A percentile compares a stretch with the other conserved stretches of the same genome.
These are phyloP conservation scores for Ilyonectria destructans DNA, from an alignment of 2,329 filamentous ascomycete genomes.

Conservation along the genomic window DNA sequence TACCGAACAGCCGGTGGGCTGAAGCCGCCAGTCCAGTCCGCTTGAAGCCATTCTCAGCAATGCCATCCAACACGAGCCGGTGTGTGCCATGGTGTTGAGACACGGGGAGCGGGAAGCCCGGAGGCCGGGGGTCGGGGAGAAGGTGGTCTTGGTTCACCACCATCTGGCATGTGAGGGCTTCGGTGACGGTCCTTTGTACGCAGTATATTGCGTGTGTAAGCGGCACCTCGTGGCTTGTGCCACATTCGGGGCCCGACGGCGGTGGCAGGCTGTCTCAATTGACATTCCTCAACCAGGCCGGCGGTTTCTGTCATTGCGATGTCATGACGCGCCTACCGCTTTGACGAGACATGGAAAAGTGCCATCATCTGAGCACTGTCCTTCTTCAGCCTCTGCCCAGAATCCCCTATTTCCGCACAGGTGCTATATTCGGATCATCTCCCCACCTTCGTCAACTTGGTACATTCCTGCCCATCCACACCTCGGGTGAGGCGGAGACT, in stretches of 20 bases:
- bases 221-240: conserved; percentile 3
- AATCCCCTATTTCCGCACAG: conserved; percentile 14
- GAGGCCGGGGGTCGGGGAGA: conserved; percentile 9
- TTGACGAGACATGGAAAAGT: conserved; percentile 20
- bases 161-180: conserved; percentile 14
- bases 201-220: not conserved
- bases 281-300: conserved; percentile 20
- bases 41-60: conserved; percentile 18
- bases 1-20: not conserved
- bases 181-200: not conserved
- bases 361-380: conserved; percentile 10
- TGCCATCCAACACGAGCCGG: conserved; percentile 14
- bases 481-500: conserved; percentile 33
- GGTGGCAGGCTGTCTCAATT: conserved; percentile 20
- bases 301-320: conserved; percentile 3
- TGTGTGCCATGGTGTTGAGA: conserved; percentile 16
- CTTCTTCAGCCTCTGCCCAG: not conserved
- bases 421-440: conserved; percentile 29
- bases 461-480: conserved; percentile 25
- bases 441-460: conserved; percentile 32
- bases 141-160: conserved; percentile 5
- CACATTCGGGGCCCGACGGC: not conserved
- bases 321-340: conserved; percentile 1
- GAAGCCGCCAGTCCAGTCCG: conserved; percentile 4
- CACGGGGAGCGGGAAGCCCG: conserved; percentile 20